Conservation (phyloP, 2,329 filamentous ascomycete genomes). For the Sphaerulina musiva region DNA sequence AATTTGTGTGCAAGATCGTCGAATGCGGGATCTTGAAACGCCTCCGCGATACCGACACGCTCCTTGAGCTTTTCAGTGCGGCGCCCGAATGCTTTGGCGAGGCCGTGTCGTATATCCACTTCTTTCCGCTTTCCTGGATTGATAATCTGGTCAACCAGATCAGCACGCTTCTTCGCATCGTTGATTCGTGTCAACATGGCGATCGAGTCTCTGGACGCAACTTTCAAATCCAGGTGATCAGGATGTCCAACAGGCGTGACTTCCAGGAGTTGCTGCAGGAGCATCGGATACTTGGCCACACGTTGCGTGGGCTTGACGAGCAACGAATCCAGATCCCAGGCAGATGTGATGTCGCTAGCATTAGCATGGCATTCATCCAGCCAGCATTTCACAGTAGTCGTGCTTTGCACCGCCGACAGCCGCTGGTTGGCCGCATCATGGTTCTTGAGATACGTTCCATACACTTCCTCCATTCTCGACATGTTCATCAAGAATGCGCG, state of each 20-base stretch:
- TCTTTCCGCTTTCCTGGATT: constrained; percentile 64
- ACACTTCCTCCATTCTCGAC: constrained; percentile 56
- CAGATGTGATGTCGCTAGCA: constrained; percentile 82
- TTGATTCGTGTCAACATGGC: constrained; percentile 67
- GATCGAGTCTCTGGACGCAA: constrained; percentile 63
- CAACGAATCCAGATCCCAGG: constrained; percentile 93
- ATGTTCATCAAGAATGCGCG: constrained; percentile 53
- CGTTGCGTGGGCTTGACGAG: constrained; percentile 95
- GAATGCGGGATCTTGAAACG: constrained; percentile 76
- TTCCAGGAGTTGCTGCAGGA: constrained; percentile 73
- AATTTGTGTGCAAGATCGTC: constrained; percentile 77
- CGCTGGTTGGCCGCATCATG: constrained; percentile 59
- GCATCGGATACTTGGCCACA: constrained; percentile 84
- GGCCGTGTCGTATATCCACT: constrained; percentile 74
- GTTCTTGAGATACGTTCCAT: constrained; percentile 59
- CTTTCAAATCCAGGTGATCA: constrained; percentile 63
- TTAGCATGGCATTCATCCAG: constrained; percentile 87
- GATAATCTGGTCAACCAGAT: constrained; percentile 85
- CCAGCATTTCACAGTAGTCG: constrained; percentile 69
- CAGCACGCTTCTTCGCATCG: constrained; percentile 88
- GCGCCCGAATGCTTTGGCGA: constrained; percentile 85
- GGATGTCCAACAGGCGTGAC: constrained; percentile 77
- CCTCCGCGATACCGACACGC: constrained; percentile 57
- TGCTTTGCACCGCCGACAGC: constrained; percentile 47
- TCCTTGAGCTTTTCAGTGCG: constrained; percentile 78